A percentile compares a stretch with the other conserved stretches of the same genome.
phyloP scores from a whole-genome alignment of 2,329 filamentous ascomycete species.

The Pyrenophora seminiperda region DNA sequence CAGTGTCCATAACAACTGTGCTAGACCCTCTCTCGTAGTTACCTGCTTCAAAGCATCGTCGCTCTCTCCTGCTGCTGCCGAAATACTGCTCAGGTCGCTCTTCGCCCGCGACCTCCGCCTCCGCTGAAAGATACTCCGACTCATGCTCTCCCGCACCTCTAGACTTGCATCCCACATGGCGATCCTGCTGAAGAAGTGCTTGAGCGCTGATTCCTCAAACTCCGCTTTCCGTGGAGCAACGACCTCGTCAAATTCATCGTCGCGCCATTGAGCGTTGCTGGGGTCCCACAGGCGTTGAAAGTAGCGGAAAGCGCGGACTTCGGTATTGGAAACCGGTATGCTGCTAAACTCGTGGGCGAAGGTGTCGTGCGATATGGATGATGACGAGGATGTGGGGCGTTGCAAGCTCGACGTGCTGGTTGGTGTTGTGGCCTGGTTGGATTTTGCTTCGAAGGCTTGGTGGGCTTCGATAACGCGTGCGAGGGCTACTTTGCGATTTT shows the following conservation, averaged over 20 bases:
- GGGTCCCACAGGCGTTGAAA: conserved; percentile 29
- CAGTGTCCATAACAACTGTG: conserved; percentile 33
- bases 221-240: conserved; percentile 9
- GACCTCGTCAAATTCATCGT: conserved; percentile 24
- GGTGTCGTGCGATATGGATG: conserved; percentile 17
- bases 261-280: conserved; percentile 4
- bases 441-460: conserved; percentile 20
- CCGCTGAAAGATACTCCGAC: conserved; percentile 2
- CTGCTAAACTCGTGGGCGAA: conserved; percentile 21
- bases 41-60: conserved; percentile 29
- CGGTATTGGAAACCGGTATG: conserved; percentile 21
- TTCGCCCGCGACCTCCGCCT: conserved; percentile 8
- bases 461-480: conserved; percentile 23
- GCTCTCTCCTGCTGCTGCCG: not conserved
- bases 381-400: conserved; percentile 6
- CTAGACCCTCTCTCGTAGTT: conserved; percentile 31
- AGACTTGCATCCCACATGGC: conserved; percentile 27
- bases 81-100: conserved; percentile 15
- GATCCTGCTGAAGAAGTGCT: conserved; percentile 31
- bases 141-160: conserved; percentile 13
- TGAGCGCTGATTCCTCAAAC: conserved; percentile 27
- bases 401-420: conserved; percentile 7
- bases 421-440: conserved; percentile 5
- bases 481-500: conserved; percentile 21
- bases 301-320: conserved; percentile 31